Evolutionary conservation across 1,139 yeast species (phyloP).

Genomic region (Casaregolazyma suthepensis): DNA sequence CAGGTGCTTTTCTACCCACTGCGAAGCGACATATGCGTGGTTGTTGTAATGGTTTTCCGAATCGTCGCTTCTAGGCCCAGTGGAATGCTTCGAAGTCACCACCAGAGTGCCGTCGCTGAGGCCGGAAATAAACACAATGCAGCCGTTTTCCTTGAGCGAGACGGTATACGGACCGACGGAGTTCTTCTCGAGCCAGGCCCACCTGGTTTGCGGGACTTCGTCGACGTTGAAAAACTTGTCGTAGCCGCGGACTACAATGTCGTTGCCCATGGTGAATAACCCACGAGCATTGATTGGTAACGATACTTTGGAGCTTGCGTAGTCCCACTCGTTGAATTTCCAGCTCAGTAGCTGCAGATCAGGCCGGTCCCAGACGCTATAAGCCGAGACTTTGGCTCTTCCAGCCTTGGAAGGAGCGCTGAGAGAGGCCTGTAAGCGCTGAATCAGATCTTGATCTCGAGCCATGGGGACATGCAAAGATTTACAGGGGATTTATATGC

Average conservation of each 20-base stretch:
- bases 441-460: constrained; percentile 9
- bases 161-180: constrained; percentile 76
- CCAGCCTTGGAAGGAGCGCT: constrained; percentile 17
- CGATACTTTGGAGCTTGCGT: constrained; percentile 46
- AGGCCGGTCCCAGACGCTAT: constrained; percentile 28
- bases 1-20: constrained; percentile 52
- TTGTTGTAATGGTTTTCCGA: constrained; percentile 42
- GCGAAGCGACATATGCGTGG: constrained; percentile 72
- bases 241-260: constrained; percentile 77
- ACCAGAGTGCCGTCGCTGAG: constrained; percentile 69
- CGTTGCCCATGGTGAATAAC: constrained; percentile 53
- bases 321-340: constrained; percentile 91
- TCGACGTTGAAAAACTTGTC: constrained; percentile 86
- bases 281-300: constrained; percentile 83
- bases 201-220: constrained; percentile 53
- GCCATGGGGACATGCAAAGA: neutral
- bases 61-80: constrained; percentile 51
- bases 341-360: constrained; percentile 40
- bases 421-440: constrained; percentile 7
- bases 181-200: constrained; percentile 39
- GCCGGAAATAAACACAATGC: constrained; percentile 80
- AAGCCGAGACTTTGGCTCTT: constrained; percentile 20
- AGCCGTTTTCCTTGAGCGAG: constrained; percentile 88
- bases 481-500: neutral
- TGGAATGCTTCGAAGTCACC: constrained; percentile 78